Percentiles rank a stretch among this genome's conserved stretches.
Conservation (phyloP, 2,329 filamentous ascomycete species). For the Colletotrichum karsti region DNA sequence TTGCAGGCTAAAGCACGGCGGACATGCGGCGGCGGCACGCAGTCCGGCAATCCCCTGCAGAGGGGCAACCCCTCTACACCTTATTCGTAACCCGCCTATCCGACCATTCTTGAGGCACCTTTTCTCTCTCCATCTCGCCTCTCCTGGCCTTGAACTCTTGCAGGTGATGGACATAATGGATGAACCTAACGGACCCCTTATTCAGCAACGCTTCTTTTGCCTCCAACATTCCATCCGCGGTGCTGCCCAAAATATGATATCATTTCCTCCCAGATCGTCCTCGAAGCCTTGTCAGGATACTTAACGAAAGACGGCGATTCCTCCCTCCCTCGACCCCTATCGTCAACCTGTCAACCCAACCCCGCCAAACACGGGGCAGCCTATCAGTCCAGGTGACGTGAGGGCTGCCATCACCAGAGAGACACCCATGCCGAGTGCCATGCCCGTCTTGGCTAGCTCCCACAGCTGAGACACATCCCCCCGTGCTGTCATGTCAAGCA, state of each 20-base stretch:
- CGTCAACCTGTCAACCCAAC: neutral
- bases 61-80: slow-evolving; percentile 23
- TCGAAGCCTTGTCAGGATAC: neutral
- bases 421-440: slow-evolving; percentile 1
- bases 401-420: neutral
- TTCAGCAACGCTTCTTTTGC: neutral
- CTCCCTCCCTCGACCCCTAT: neutral
- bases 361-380: neutral
- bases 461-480: neutral
- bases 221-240: neutral
- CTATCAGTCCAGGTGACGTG: neutral
- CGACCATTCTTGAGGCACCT: neutral
- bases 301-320: neutral
- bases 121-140: neutral
- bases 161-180: neutral
- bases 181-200: neutral
- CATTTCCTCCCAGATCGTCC: neutral
- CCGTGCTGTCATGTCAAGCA: neutral
- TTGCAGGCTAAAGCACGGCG: neutral
- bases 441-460: slow-evolving; percentile 6
- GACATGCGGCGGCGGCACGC: neutral
- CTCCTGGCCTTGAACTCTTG: neutral
- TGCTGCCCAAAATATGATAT: neutral
- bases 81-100: slow-evolving; percentile 21
- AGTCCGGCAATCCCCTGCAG: slow-evolving; percentile 17